Evolutionary conservation across 768 basidiomycete species (phyloP).

Genomic region (Leucosporidium yakuticum): DNA sequence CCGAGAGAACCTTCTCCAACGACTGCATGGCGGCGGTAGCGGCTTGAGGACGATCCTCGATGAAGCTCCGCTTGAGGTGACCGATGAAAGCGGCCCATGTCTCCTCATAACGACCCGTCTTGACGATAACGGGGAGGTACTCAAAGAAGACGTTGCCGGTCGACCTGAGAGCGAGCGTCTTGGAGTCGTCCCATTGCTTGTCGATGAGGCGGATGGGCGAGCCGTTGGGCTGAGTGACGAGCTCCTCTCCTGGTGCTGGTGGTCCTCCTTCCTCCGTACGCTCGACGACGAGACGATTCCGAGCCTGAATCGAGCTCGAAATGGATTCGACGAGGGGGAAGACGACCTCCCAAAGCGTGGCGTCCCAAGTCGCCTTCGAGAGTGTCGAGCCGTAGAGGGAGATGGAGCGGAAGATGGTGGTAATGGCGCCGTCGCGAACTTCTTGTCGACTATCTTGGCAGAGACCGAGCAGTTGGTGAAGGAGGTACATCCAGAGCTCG

Average conservation of each 20-base stretch:
- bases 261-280: slow-evolving; percentile 33
- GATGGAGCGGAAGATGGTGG: slow-evolving; percentile 87
- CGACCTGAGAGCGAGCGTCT: slow-evolving; percentile 74
- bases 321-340: slow-evolving; percentile 72
- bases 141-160: slow-evolving; percentile 76
- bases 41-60: slow-evolving; percentile 61
- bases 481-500: slow-evolving; percentile 86
- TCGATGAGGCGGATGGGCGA: slow-evolving; percentile 27
- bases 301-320: slow-evolving; percentile 41
- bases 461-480: slow-evolving; percentile 73
- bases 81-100: slow-evolving; percentile 70
- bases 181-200: slow-evolving; percentile 78
- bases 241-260: slow-evolving; percentile 13
- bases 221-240: slow-evolving; percentile 20
- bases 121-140: slow-evolving; percentile 71
- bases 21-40: slow-evolving; percentile 80
- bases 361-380: slow-evolving; percentile 75
- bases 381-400: slow-evolving; percentile 87
- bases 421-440: slow-evolving; percentile 86
- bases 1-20: slow-evolving; percentile 69
- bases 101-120: slow-evolving; percentile 60
- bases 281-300: slow-evolving; percentile 52
- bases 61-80: slow-evolving; percentile 64
- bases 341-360: slow-evolving; percentile 83
- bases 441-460: slow-evolving; percentile 78